Evolutionary conservation across 139 green algal genomes (phyloP).

Genomic region (Auxenochlorella pyrenoidosa): DNA sequence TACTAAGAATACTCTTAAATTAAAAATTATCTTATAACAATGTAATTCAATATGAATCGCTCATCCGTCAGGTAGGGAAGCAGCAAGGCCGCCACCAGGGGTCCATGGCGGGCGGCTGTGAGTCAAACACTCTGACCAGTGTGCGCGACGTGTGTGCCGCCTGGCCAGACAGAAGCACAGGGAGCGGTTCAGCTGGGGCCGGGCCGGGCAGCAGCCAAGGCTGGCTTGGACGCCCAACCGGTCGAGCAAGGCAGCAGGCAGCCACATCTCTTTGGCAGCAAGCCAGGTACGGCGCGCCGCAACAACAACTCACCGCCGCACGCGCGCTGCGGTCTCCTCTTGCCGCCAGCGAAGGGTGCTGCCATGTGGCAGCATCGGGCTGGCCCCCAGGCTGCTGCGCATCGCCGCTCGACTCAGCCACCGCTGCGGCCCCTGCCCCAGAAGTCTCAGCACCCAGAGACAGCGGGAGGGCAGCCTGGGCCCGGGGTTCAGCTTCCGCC

Average conservation of each 20-base stretch:
- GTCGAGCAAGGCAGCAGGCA: background rate
- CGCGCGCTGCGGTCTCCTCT: slow-evolving; percentile 9
- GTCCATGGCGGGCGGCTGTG: too few relatives aligned
- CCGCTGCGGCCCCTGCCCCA: background rate
- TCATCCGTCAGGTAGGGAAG: too few relatives aligned
- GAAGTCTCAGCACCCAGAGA: background rate
- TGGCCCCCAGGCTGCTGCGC: background rate
- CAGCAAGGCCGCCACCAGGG: too few relatives aligned
- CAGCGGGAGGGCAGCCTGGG: slow-evolving; percentile 6
- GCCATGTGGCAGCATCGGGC: background rate
- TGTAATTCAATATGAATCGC: too few relatives aligned
- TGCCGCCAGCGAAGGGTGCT: background rate
- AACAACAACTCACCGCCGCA: slow-evolving; percentile 8
- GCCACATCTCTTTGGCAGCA: background rate
- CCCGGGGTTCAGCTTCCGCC: background rate
- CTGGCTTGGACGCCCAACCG: too few relatives aligned
- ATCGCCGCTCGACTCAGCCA: background rate
- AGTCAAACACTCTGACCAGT: too few relatives aligned
- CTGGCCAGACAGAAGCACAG: too few relatives aligned
- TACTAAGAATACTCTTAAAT: too few relatives aligned
- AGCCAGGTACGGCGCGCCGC: background rate
- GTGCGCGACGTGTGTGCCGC: too few relatives aligned
- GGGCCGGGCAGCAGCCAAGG: too few relatives aligned
- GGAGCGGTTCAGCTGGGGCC: too few relatives aligned
- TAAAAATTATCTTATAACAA: too few relatives aligned